Evolutionary conservation across 192 early-diverging fungal species (phyloP).

Genomic region (Coemansia sp.): DNA sequence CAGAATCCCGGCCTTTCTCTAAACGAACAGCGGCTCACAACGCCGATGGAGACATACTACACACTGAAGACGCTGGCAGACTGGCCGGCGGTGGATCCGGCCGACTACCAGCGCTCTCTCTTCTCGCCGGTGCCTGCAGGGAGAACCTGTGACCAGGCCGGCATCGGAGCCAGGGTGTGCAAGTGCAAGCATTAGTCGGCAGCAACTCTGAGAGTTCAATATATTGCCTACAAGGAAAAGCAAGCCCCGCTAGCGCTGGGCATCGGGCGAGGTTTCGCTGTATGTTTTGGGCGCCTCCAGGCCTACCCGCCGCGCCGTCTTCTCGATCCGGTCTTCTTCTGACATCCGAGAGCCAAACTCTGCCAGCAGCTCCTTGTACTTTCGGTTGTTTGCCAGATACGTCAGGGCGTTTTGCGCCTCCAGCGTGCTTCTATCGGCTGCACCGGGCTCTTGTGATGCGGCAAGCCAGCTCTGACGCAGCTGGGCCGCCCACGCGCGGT

Average conservation of each 20-base stretch:
- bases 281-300: constrained; percentile 20
- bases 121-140: no score
- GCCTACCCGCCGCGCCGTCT: constrained; percentile 30
- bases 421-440: neutral
- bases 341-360: constrained; percentile 29
- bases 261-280: neutral
- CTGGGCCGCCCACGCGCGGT: constrained; percentile 28
- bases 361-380: constrained; percentile 22
- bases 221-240: no score
- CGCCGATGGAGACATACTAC: constrained; percentile 34
- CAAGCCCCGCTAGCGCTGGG: no score
- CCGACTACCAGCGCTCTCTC: constrained; percentile 23
- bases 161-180: no score
- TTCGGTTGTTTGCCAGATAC: constrained; percentile 24
- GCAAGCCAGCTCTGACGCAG: constrained; percentile 29
- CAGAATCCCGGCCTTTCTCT: constrained; percentile 13
- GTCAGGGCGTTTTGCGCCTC: constrained; percentile 16
- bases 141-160: no score
- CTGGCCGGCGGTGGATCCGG: constrained; percentile 22
- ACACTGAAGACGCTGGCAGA: constrained; percentile 35
- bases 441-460: neutral
- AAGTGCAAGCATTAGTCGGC: no score
- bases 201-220: no score
- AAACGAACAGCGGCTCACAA: constrained; percentile 40
- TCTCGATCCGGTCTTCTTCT: constrained; percentile 26